Conservation (phyloP, 495 filamentous ascomycete genomes). For the Penicillium goetzii region DNA sequence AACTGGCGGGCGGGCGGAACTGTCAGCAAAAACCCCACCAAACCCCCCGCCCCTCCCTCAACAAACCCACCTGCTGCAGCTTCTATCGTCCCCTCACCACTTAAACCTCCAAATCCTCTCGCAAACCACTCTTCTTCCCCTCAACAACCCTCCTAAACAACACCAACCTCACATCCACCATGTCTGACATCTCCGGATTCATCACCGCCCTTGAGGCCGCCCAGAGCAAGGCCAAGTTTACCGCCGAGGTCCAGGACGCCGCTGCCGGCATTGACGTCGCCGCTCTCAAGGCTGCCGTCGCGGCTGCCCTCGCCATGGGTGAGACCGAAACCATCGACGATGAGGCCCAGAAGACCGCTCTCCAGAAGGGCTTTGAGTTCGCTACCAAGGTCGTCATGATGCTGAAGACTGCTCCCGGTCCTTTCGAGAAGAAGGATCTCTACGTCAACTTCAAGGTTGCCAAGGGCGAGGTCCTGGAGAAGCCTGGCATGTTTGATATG, state of each 20-base stretch:
- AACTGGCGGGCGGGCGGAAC: slow-evolving; percentile 29
- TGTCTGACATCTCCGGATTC: slow-evolving; percentile 41
- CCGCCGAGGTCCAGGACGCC: slow-evolving; percentile 37
- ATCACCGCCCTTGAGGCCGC: slow-evolving; percentile 37
- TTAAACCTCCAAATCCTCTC: slow-evolving; percentile 12
- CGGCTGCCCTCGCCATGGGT: slow-evolving; percentile 24
- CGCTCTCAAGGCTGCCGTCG: slow-evolving; percentile 34
- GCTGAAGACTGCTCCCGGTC: slow-evolving; percentile 52
- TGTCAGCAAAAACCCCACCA: slow-evolving; percentile 30
- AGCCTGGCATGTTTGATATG: slow-evolving; percentile 57
- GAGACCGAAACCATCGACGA: slow-evolving; percentile 26
- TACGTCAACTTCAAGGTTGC: slow-evolving; percentile 65
- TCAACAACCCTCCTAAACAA: neutral
- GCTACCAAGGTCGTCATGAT: slow-evolving; percentile 62
- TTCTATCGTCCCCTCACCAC: neutral
- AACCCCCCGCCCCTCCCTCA: slow-evolving; percentile 31
- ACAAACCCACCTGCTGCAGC: slow-evolving; percentile 10
- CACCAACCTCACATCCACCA: slow-evolving; percentile 24
- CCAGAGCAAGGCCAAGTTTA: slow-evolving; percentile 39
- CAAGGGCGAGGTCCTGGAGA: slow-evolving; percentile 47
- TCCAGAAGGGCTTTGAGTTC: slow-evolving; percentile 40
- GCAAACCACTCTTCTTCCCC: slow-evolving; percentile 7
- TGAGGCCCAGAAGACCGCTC: slow-evolving; percentile 24
- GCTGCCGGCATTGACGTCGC: slow-evolving; percentile 34
- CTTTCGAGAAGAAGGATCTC: slow-evolving; percentile 58